phyloP scores from a whole-genome alignment of 2,329 filamentous ascomycete genomes.

The Cercospora sp. region DNA sequence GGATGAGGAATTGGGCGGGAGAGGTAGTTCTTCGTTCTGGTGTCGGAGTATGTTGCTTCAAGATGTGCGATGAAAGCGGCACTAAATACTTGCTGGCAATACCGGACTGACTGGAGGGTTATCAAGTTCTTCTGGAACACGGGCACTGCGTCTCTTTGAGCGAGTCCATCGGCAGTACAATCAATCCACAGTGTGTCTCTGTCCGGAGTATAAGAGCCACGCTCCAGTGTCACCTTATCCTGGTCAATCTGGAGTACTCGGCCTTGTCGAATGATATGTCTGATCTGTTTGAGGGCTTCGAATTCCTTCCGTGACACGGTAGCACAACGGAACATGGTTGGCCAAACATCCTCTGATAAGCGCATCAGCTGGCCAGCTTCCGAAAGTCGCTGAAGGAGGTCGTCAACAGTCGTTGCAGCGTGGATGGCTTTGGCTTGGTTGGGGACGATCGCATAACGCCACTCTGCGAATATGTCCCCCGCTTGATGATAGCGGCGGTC shows the following conservation, averaged over 20 bases:
- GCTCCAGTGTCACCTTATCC: constrained; percentile 14
- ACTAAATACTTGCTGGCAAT: constrained; percentile 28
- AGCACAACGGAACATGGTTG: constrained; percentile 25
- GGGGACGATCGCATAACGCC: background rate
- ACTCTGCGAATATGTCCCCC: background rate
- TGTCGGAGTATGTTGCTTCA: constrained; percentile 16
- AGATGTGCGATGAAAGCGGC: constrained; percentile 28
- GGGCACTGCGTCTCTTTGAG: constrained; percentile 16
- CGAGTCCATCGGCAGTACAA: constrained; percentile 24
- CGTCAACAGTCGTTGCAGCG: constrained; percentile 11
- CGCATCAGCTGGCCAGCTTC: constrained; percentile 4
- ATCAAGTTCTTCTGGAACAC: constrained; percentile 22
- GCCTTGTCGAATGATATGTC: constrained; percentile 22
- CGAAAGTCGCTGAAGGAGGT: constrained; percentile 15
- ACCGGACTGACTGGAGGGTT: constrained; percentile 26
- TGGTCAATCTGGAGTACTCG: constrained; percentile 16
- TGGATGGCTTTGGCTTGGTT: constrained; percentile 15
- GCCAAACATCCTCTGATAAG: constrained; percentile 16
- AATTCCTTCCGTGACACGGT: constrained; percentile 20
- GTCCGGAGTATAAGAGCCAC: constrained; percentile 4
- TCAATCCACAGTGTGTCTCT: constrained; percentile 26
- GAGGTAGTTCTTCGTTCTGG: background rate
- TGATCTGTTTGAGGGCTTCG: constrained; percentile 14
- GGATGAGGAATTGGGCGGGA: background rate
- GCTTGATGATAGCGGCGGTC: constrained; percentile 21